Evolutionary conservation across 2,329 filamentous ascomycete species (phyloP).

Genomic region (Verticillium nonalfalfae): DNA sequence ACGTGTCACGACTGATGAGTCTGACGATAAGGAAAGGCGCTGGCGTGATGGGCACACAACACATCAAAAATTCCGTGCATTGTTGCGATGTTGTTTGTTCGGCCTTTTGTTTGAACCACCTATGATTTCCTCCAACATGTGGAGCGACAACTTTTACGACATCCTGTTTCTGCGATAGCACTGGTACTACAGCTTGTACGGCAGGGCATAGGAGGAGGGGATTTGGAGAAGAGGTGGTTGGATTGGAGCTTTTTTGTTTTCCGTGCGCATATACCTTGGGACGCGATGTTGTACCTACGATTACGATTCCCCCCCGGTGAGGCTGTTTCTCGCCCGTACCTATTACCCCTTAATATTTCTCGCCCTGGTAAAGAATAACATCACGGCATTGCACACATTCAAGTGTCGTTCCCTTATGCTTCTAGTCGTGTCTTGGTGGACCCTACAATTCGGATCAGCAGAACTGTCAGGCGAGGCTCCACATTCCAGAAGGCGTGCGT

Average conservation of each 20-base stretch:
- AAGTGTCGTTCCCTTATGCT: neutral
- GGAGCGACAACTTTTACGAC: constrained; percentile 1
- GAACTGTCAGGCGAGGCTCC: neutral
- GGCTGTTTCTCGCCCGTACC: constrained; percentile 1
- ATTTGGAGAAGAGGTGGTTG: neutral
- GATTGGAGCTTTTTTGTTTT: neutral
- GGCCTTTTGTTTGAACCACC: constrained; percentile 2
- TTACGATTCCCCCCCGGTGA: constrained; percentile 1
- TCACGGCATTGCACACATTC: constrained; percentile 10
- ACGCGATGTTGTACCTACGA: constrained; percentile 3
- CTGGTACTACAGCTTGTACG: neutral
- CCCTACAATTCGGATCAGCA: neutral
- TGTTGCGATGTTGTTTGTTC: constrained; percentile 11
- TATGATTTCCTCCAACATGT: constrained; percentile 8
- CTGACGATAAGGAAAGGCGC: constrained; percentile 7
- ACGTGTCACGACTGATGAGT: constrained; percentile 11
- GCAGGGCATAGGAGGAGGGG: neutral
- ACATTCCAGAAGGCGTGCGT: neutral
- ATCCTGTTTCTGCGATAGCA: neutral
- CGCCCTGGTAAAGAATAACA: constrained; percentile 3
- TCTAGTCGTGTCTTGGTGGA: neutral
- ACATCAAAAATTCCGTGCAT: constrained; percentile 5
- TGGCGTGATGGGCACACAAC: constrained; percentile 1
- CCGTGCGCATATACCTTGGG: neutral
- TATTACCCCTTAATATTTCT: constrained; percentile 3